Conservation (phyloP, 352 stramenopile species). For the Globisporangium carolinianum region DNA sequence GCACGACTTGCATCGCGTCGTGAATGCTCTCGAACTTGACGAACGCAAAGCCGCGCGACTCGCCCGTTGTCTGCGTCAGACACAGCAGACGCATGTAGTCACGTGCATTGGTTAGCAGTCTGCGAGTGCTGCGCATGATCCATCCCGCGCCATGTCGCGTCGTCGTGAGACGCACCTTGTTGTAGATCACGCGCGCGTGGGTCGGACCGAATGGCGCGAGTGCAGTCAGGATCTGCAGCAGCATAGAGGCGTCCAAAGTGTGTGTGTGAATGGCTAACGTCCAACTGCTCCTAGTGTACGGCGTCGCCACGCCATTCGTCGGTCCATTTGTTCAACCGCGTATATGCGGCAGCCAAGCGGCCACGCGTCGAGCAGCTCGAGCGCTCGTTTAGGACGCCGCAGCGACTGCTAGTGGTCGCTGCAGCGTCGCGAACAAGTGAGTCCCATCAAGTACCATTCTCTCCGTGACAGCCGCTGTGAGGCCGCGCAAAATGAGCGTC, state of each 20-base stretch:
- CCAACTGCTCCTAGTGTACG: background rate
- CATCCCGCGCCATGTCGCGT: background rate
- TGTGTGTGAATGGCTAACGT: constrained; percentile 4
- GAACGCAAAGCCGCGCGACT: constrained; percentile 74
- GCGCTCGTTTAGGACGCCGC: too few species aligned
- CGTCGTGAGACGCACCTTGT: constrained; percentile 37
- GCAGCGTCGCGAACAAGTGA: background rate
- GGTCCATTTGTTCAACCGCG: background rate
- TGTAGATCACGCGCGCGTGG: constrained; percentile 43
- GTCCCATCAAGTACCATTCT: constrained; percentile 78
- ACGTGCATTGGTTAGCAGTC: too few species aligned
- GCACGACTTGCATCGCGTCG: constrained; percentile 40
- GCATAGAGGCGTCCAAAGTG: constrained; percentile 7
- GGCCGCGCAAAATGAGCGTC: constrained; percentile 54
- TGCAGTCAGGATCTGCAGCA: constrained; percentile 44
- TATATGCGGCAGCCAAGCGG: background rate
- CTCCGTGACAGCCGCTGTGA: constrained; percentile 44
- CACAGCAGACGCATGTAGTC: too few species aligned
- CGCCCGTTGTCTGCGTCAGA: constrained; percentile 36
- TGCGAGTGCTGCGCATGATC: background rate
- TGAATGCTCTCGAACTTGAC: constrained; percentile 63
- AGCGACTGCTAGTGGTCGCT: background rate
- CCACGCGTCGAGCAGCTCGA: constrained; percentile 6
- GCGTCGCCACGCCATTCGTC: background rate
- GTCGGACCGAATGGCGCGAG: constrained; percentile 46